phyloP scores from a whole-genome alignment of 2,329 filamentous ascomycete genomes.

The Chalara sp. region DNA sequence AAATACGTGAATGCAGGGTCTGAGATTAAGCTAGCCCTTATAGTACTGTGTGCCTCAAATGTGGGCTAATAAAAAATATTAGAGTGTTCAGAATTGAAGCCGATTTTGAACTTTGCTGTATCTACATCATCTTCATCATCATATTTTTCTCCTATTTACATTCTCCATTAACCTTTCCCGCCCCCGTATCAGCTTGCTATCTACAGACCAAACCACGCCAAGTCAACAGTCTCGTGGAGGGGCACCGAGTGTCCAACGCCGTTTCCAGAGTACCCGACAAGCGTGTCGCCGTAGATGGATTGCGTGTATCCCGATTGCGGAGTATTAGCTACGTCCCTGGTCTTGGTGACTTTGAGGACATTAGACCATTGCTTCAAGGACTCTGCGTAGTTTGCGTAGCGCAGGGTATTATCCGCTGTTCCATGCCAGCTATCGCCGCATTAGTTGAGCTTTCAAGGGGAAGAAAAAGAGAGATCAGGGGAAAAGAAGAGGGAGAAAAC shows the following conservation, averaged over 20 bases:
- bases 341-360: constrained; percentile 30
- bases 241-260: constrained; percentile 28
- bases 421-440: constrained; percentile 28
- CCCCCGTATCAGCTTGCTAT: too few relatives aligned
- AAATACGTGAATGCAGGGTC: too few relatives aligned
- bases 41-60: too few relatives aligned
- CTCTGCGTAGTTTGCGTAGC: constrained; percentile 34
- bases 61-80: too few relatives aligned
- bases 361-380: constrained; percentile 40
- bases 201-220: constrained; percentile 11
- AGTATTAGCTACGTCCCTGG: constrained; percentile 21
- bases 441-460: neutral
- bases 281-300: constrained; percentile 28
- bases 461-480: constrained; percentile 1
- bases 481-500: neutral
- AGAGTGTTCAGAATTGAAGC: too few relatives aligned
- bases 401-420: constrained; percentile 31
- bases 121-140: too few relatives aligned
- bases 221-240: constrained; percentile 21
- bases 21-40: too few relatives aligned
- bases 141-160: too few relatives aligned
- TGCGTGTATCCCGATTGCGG: constrained; percentile 26
- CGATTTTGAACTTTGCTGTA: too few relatives aligned
- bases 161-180: too few relatives aligned
- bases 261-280: constrained; percentile 25